Evolutionary conservation across 805 yeast genomes (phyloP), one percentile per base, ranked within the genome.

Genomic region (Lachancea sp.): DNA sequence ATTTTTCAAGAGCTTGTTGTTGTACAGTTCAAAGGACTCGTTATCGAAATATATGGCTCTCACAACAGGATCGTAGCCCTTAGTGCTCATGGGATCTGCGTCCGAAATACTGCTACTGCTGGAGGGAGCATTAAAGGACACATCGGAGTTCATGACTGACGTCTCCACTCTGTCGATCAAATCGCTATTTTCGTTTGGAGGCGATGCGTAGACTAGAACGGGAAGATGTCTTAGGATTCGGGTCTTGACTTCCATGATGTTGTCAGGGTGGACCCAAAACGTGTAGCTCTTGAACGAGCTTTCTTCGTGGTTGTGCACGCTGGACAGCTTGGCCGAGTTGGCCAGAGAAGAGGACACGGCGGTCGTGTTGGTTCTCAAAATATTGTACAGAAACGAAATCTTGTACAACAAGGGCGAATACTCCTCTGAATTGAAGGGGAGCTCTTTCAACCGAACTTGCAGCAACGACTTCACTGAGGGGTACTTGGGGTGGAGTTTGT

Each of bases 201-300:
- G 63, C 3, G 67, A 57, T 33, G 70, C 68, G 56, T 89, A 93
- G 39, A 91, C 85, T 50, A 91, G 74, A 5, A 90, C 95, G 1
- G 99, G 99, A 53, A 91, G 76, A 58, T 88, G 95, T 63, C 98
- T 83, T 61, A 91, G 76, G 53, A 91, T 86, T 48, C 89, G 81
- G n/a, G 98, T 88, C 70, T 91, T 91, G 45, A 90, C 96, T 68
- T 91, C 98, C 96, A 91, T 90, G 62, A 93, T 63, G 62, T 88
- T 85, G 56, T 93, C 99, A n/a, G 91, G 90, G 63, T 91, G 98
- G 36, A 93, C 76, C 99, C 99, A 91, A 66, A 91, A 91, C 68
- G 86, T 88, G 66, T 82, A 81, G 13, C 87, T 81, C 71, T 82
- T 71, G 56, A 80, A 61, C 41, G 66, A 67, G 30, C 58, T 50